These are phyloP conservation scores for Wolfiporia cocos DNA, from an alignment of 1,284 basidiomycete genomes.

Conservation along the genomic window DNA sequence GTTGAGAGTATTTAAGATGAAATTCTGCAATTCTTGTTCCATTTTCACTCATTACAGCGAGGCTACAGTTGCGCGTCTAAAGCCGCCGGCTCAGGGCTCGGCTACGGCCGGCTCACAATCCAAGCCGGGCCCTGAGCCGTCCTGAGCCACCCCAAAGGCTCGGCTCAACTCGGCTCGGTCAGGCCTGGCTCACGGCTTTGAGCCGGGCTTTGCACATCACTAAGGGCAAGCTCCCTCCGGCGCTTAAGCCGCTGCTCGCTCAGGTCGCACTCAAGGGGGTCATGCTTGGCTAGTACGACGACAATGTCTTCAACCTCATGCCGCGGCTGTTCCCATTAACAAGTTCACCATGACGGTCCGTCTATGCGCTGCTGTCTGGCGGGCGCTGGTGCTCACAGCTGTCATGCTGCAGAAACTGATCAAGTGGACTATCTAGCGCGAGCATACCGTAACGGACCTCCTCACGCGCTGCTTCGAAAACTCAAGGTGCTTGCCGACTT, in stretches of 20 bases:
- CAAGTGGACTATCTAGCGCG: constrained; percentile 69
- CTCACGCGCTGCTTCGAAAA: constrained; percentile 58
- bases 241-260: constrained; percentile 69
- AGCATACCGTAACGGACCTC: constrained; percentile 48
- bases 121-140: too few relatives aligned
- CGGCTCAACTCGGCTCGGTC: too few relatives aligned
- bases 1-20: too few relatives aligned
- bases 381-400: not conserved
- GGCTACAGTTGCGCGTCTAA: too few relatives aligned
- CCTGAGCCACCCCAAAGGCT: too few relatives aligned
- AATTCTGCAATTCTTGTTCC: too few relatives aligned
- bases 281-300: constrained; percentile 81
- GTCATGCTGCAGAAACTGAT: constrained; percentile 60
- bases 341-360: constrained; percentile 81
- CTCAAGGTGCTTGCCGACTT: constrained; percentile 50
- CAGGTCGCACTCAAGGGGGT: constrained; percentile 77
- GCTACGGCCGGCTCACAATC: too few relatives aligned
- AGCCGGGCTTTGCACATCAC: too few relatives aligned
- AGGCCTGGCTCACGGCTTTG: too few relatives aligned
- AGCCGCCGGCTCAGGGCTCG: too few relatives aligned
- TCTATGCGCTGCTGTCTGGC: constrained; percentile 6
- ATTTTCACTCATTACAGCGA: too few relatives aligned
- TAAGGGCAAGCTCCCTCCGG: constrained; percentile 88
- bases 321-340: constrained; percentile 86
- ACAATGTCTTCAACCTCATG: constrained; percentile 87